A percentile compares a stretch with the other conserved stretches of the same genome.
phyloP scores from a whole-genome alignment of 1,284 basidiomycete species.

The Ceratobasidium sp. region DNA sequence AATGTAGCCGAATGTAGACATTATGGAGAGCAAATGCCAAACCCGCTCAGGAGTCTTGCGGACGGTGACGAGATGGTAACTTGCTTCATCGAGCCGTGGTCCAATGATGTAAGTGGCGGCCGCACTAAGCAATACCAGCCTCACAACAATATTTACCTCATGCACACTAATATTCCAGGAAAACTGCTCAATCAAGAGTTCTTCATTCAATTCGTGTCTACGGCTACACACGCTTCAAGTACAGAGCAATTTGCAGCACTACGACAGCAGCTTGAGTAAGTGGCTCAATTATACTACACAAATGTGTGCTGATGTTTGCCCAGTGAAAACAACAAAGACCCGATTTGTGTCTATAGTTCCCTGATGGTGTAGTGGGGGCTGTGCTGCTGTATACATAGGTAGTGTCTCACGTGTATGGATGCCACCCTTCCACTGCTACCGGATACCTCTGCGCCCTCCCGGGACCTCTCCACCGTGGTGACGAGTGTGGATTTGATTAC shows the following conservation, averaged over 20 bases:
- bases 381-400: too few relatives aligned
- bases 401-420: too few relatives aligned
- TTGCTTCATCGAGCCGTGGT: constrained; percentile 51
- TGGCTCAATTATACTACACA: constrained; percentile 44
- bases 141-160: constrained; percentile 55
- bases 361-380: too few relatives aligned
- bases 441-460: too few relatives aligned
- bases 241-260: constrained; percentile 56
- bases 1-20: neutral
- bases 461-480: too few relatives aligned
- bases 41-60: constrained; percentile 49
- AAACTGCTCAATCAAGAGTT: too few relatives aligned
- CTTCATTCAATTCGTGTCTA: constrained; percentile 58
- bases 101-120: constrained; percentile 57
- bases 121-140: constrained; percentile 56
- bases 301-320: neutral
- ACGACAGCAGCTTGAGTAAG: constrained; percentile 54
- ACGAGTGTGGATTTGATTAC: too few relatives aligned
- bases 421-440: too few relatives aligned
- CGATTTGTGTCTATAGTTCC: neutral
- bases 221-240: constrained; percentile 56
- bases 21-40: constrained; percentile 44
- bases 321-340: constrained; percentile 41
- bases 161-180: too few relatives aligned
- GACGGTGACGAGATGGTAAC: constrained; percentile 51